Base-by-base conservation (phyloP, 176 grass and related monocot species). In the Triticum dicoccoides region DNA sequence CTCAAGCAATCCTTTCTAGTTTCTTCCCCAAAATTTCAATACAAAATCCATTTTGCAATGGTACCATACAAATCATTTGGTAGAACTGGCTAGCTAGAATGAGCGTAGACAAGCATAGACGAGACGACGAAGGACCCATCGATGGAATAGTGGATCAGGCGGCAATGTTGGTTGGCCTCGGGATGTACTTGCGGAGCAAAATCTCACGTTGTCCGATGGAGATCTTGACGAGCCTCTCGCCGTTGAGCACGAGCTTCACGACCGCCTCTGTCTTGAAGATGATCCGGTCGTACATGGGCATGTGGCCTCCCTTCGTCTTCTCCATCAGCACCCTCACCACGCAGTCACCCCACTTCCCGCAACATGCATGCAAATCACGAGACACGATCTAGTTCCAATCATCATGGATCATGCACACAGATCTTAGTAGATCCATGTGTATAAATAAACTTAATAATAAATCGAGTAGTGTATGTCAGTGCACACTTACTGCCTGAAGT, bases 401-500 rank as follows among this genome's bases (percentile, higher is more conserved):
- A 58, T 21, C 11, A 8, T 39, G 38, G 1, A 39, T 9, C 49
- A 52, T 56, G 5, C 5, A 56, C 20, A 5, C 14, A 15, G 3
- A 47, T 47, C 45, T 47, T 47, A 47, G 11, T 47, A 47, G 3
- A 13, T 14, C 3, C 3, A 3, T 51, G 4, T 15, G 12, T 51
- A 12, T 51, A 12, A 14, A 15, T 51, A 15, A 51, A 51, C 47
- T 5, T 5, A 14, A 12, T 11, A 4, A 47, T 4, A 47, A 0
- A 13, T 47, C 44, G 3, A 47, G 49, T 17, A 52, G 49, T 52
- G 49, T 52, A 17, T 58, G 0, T 20, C 0, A 8, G 54, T 58
- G 54, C 54, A 58, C 54, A 58, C 54, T 74, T 83, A 94, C 95
- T 90, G 25, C 5, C 49, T 94, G 71, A 94, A 97, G 78, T 97